These are phyloP conservation scores for Epichloe coenophiala DNA, from an alignment of 2,329 filamentous ascomycete species.

Conservation along the genomic window DNA sequence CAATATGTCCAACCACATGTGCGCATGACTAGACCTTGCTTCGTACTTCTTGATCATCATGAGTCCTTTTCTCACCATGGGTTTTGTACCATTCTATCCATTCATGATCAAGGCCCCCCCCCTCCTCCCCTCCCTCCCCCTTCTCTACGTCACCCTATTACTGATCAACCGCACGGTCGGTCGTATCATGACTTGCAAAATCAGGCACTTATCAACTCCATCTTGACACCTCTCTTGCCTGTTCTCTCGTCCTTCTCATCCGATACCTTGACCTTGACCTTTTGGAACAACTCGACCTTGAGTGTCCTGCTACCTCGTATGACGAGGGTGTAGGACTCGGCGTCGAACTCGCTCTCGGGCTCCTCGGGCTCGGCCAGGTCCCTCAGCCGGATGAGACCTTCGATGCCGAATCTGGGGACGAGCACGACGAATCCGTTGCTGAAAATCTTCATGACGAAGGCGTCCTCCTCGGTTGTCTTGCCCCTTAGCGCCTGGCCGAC, in stretches of 20 bases:
- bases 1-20: no score
- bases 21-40: no score
- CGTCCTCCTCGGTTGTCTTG: constrained; percentile 64
- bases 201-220: constrained; percentile 38
- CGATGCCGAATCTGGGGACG: constrained; percentile 89
- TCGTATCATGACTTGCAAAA: background rate
- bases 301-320: constrained; percentile 41
- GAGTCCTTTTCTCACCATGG: no score
- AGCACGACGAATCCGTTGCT: constrained; percentile 96
- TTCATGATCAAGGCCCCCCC: no score
- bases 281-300: constrained; percentile 76
- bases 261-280: constrained; percentile 75
- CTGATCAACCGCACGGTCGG: no score
- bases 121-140: no score
- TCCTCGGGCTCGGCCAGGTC: constrained; percentile 70
- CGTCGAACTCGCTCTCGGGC: constrained; percentile 71
- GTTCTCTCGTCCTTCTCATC: constrained; percentile 90
- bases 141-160: no score
- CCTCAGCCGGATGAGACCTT: constrained; percentile 74
- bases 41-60: no score
- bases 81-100: no score
- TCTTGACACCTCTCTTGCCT: constrained; percentile 84
- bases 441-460: constrained; percentile 94
- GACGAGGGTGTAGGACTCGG: constrained; percentile 67
- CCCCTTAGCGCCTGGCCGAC: constrained; percentile 91